Conservation (phyloP, 352 stramenopile genomes). For the Nothophytophthora sp. region DNA sequence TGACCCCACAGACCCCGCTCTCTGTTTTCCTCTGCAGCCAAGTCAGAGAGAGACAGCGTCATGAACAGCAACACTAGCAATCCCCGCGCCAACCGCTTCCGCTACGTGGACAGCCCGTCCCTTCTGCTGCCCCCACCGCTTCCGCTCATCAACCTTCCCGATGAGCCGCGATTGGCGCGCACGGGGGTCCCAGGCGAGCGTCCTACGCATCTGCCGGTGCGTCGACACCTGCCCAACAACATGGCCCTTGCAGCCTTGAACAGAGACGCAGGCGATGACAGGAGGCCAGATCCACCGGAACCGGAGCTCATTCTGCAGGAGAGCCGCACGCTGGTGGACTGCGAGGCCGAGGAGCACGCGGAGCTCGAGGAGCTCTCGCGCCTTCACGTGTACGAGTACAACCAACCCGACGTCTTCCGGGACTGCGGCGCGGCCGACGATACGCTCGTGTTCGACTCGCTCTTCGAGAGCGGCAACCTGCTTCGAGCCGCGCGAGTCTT, state of each 20-base stretch:
- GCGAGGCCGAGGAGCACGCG: slow-evolving; percentile 33
- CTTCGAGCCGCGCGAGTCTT: slow-evolving; percentile 59
- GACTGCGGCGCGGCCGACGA: slow-evolving; percentile 38
- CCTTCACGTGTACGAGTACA: slow-evolving; percentile 78
- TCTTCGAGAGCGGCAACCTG: slow-evolving; percentile 82
- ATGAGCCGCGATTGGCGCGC: slow-evolving; percentile 39
- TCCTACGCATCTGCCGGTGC: slow-evolving; percentile 47
- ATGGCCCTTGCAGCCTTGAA: slow-evolving; percentile 7
- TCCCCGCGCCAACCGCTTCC: slow-evolving; percentile 25
- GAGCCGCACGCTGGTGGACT: slow-evolving; percentile 34
- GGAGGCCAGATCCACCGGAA: slow-evolving; percentile 5
- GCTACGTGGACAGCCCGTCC: slow-evolving; percentile 15
- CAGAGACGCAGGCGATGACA: not conserved
- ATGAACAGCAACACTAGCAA: slow-evolving; percentile 19
- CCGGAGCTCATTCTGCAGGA: slow-evolving; percentile 55
- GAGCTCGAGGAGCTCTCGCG: slow-evolving; percentile 24
- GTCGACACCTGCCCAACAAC: slow-evolving; percentile 28
- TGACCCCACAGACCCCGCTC: too few species aligned
- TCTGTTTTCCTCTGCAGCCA: too few species aligned
- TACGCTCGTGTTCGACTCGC: slow-evolving; percentile 70
- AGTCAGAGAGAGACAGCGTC: too few species aligned
- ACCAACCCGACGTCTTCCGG: slow-evolving; percentile 41
- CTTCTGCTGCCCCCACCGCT: slow-evolving; percentile 57
- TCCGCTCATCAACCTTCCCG: slow-evolving; percentile 57
- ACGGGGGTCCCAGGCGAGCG: slow-evolving; percentile 43